phyloP scores from a whole-genome alignment of 352 stramenopile genomes.

The Globisporangium abappressorium region DNA sequence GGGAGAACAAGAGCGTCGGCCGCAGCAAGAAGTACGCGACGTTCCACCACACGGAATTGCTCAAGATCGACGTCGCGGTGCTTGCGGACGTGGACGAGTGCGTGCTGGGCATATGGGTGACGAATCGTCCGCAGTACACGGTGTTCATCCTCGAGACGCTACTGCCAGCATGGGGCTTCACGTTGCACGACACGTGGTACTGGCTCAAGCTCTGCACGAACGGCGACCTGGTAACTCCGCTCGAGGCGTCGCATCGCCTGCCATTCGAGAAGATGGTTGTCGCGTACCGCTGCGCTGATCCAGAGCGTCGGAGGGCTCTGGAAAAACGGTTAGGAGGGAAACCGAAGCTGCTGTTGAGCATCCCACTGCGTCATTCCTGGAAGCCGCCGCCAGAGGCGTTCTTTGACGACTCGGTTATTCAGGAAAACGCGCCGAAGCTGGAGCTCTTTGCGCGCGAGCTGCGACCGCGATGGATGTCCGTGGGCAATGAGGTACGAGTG shows the following conservation, averaged over 20 bases:
- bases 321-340: constrained; percentile 27
- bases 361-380: constrained; percentile 76
- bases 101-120: constrained; percentile 74
- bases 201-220: constrained; percentile 69
- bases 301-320: constrained; percentile 20
- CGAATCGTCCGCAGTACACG: constrained; percentile 58
- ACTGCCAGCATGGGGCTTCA: constrained; percentile 61
- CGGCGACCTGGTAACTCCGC: constrained; percentile 54
- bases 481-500: constrained; percentile 56
- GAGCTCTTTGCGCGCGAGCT: constrained; percentile 75
- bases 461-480: constrained; percentile 50
- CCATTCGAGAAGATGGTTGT: constrained; percentile 68
- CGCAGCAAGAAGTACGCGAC: constrained; percentile 53
- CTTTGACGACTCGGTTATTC: constrained; percentile 26
- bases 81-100: constrained; percentile 37
- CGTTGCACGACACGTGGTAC: constrained; percentile 59
- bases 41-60: constrained; percentile 57
- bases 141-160: constrained; percentile 53
- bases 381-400: constrained; percentile 67
- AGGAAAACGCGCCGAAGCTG: constrained; percentile 22
- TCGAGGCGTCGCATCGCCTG: constrained; percentile 59
- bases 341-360: constrained; percentile 48
- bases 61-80: constrained; percentile 36
- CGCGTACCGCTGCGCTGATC: constrained; percentile 31
- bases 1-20: constrained; percentile 75